These are phyloP conservation scores for Populus hybrid DNA, from an alignment of 441 rosid species.

Conservation along the genomic window DNA sequence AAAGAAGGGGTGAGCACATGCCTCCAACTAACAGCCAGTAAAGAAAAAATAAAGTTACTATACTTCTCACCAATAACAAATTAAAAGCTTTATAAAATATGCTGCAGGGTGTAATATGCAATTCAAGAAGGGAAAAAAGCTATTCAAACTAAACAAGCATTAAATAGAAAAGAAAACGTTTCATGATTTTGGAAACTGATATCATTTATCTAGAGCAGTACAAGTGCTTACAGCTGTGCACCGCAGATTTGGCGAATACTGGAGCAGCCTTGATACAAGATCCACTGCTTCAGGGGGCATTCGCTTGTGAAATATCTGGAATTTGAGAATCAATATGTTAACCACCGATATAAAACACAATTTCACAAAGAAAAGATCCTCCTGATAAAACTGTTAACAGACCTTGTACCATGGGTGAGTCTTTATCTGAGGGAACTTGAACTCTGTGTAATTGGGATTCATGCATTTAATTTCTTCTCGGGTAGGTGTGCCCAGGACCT, in stretches of 20 bases:
- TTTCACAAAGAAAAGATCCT: neutral
- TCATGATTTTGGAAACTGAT: neutral
- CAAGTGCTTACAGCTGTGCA: constrained; percentile 64
- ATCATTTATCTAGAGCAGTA: neutral
- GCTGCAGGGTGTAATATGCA: constrained; percentile 5
- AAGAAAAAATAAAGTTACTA: constrained; percentile 5
- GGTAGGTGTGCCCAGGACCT: constrained; percentile 84
- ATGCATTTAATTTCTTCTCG: constrained; percentile 89
- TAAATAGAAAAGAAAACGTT: neutral
- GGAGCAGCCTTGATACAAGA: constrained; percentile 82
- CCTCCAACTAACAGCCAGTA: constrained; percentile 59
- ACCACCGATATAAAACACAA: constrained; percentile 6
- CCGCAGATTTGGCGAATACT: constrained; percentile 79
- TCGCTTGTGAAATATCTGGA: constrained; percentile 62
- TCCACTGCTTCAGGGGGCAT: constrained; percentile 72
- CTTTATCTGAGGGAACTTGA: constrained; percentile 85
- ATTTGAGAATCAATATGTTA: constrained; percentile 19
- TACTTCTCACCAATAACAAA: constrained; percentile 3
- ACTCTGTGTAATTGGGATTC: constrained; percentile 91
- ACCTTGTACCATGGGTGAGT: constrained; percentile 99
- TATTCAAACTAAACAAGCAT: neutral
- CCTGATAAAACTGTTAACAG: constrained; percentile 12
- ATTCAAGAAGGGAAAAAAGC: neutral
- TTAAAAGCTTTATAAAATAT: neutral
- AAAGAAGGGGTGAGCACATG: constrained; percentile 80